These are phyloP conservation scores for Geotrichum klebahnii DNA, from an alignment of 1,139 yeast species.

Conservation along the genomic window DNA sequence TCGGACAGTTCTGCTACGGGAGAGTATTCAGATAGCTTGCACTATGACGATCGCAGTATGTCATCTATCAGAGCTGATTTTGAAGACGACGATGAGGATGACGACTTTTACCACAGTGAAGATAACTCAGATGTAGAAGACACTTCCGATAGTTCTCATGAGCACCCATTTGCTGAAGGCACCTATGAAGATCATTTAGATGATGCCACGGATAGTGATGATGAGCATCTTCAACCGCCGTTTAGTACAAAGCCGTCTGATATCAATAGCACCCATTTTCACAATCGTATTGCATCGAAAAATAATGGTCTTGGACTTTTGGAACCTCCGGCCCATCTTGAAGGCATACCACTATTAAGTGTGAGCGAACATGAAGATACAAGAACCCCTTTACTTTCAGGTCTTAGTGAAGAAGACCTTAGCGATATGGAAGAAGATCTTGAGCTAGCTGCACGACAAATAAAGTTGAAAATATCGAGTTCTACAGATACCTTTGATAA, in stretches of 20 bases:
- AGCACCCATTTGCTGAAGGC: constrained; percentile 23
- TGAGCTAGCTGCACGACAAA: constrained; percentile 35
- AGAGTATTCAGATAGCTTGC: constrained; percentile 11
- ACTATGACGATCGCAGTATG: constrained; percentile 16
- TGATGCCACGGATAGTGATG: constrained; percentile 25
- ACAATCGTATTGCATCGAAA: constrained; percentile 1
- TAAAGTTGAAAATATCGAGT: constrained; percentile 27
- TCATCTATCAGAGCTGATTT: constrained; percentile 18
- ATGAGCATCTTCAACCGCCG: constrained; percentile 16
- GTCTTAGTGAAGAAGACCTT: constrained; percentile 37
- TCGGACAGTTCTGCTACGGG: constrained; percentile 11
- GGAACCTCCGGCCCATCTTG: not conserved
- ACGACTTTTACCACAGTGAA: constrained; percentile 19
- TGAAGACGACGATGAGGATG: constrained; percentile 22
- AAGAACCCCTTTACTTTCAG: constrained; percentile 21
- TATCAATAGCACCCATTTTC: not conserved
- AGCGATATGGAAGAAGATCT: constrained; percentile 40
- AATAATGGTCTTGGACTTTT: constrained; percentile 1
- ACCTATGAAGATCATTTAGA: constrained; percentile 22
- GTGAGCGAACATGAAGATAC: not conserved
- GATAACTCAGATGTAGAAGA: constrained; percentile 21
- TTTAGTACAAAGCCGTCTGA: not conserved
- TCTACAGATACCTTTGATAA: constrained; percentile 22
- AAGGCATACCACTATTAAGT: not conserved
- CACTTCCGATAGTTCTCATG: constrained; percentile 19